phyloP scores from a whole-genome alignment of 2,329 filamentous ascomycete species.

The Colletotrichum trifolii region DNA sequence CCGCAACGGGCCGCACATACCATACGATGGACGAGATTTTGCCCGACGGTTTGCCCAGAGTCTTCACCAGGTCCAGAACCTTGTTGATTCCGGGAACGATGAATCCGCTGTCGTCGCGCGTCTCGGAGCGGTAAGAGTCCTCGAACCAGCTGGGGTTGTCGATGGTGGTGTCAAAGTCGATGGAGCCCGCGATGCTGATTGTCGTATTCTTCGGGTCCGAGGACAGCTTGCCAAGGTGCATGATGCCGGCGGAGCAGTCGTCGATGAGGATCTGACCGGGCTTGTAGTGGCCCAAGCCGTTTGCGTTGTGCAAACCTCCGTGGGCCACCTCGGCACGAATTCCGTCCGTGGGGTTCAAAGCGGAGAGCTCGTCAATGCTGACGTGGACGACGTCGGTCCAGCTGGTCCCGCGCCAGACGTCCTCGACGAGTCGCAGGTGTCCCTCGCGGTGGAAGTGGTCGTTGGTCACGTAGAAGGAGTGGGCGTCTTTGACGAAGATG shows the following conservation, averaged over 20 bases:
- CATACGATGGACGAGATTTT: conserved; percentile 60
- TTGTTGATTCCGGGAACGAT: conserved; percentile 60
- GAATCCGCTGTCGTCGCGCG: conserved; percentile 63
- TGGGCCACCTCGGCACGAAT: conserved; percentile 57
- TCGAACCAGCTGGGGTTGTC: conserved; percentile 70
- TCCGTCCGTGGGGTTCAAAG: conserved; percentile 39
- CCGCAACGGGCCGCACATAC: conserved; percentile 42
- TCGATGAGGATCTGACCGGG: conserved; percentile 54
- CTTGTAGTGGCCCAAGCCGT: conserved; percentile 65
- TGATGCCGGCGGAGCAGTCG: conserved; percentile 55
- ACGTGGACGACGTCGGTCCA: conserved; percentile 62
- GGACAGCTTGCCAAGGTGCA: conserved; percentile 54
- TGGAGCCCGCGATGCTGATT: conserved; percentile 53
- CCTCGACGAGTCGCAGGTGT: conserved; percentile 58
- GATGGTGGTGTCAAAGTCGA: conserved; percentile 57
- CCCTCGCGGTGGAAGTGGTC: conserved; percentile 67
- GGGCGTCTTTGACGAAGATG: conserved; percentile 58
- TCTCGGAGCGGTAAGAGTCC: conserved; percentile 59
- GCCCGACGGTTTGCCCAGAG: conserved; percentile 47
- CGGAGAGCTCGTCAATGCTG: conserved; percentile 34
- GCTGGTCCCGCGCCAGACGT: conserved; percentile 49
- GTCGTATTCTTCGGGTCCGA: conserved; percentile 40
- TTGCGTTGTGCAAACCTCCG: conserved; percentile 61
- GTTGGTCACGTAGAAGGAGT: conserved; percentile 68
- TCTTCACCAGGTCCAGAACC: conserved; percentile 49